Conservation (phyloP, 768 basidiomycete species). For the Tricholoma saponaceum region DNA sequence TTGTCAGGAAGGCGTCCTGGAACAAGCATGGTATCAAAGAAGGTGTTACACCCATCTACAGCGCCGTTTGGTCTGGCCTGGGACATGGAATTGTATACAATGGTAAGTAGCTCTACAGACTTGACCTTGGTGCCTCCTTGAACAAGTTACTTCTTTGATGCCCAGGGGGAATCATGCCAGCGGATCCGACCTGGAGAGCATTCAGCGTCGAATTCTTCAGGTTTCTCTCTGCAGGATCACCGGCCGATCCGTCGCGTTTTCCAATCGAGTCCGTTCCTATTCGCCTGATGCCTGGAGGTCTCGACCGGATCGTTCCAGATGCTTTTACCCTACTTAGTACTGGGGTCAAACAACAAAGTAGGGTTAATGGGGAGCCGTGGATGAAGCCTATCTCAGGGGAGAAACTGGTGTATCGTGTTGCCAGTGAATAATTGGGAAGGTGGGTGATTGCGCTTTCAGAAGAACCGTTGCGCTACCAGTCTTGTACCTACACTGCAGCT, state of each 20-base stretch:
- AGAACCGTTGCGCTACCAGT: no score
- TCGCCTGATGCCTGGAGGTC: conserved; percentile 30
- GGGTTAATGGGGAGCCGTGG: not conserved
- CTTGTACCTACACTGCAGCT: no score
- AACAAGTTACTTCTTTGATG: not conserved
- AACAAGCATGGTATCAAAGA: conserved; percentile 18
- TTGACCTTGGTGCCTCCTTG: not conserved
- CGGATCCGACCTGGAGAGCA: conserved; percentile 19
- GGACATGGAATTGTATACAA: conserved; percentile 28
- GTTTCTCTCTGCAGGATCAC: conserved; percentile 21
- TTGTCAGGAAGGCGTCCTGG: conserved; percentile 17
- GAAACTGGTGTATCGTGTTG: not conserved
- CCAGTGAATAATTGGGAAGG: not conserved
- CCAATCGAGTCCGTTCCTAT: conserved; percentile 23
- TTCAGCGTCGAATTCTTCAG: conserved; percentile 29
- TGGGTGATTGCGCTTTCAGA: not conserved
- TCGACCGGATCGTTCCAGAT: conserved; percentile 21
- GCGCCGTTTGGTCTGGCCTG: conserved; percentile 29
- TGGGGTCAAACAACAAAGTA: conserved; percentile 12
- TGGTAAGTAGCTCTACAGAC: conserved; percentile 12
- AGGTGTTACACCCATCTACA: conserved; percentile 24
- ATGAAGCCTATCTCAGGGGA: not conserved
- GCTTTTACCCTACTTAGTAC: conserved; percentile 25
- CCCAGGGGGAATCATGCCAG: conserved; percentile 20
- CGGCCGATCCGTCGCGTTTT: conserved; percentile 14